Conservation (phyloP, 768 basidiomycete genomes). For the Tephrocybe sp. region DNA sequence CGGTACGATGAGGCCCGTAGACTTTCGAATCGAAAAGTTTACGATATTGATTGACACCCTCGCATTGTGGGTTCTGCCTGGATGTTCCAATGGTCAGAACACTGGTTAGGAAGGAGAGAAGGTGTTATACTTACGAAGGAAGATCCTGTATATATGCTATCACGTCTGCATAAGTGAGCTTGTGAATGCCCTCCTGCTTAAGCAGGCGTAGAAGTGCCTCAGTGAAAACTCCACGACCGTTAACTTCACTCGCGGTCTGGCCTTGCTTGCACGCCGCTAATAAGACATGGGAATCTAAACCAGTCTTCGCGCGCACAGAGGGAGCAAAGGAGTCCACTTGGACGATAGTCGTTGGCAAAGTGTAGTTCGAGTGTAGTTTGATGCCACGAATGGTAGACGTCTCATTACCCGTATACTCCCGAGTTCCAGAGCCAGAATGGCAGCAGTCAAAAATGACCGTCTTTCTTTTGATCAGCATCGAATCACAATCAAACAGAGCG, state of each 20-base stretch:
- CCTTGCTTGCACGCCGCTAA: constrained; percentile 12
- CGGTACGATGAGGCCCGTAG: too few species aligned
- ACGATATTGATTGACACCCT: too few species aligned
- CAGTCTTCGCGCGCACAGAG: neutral
- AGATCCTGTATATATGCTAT: constrained; percentile 1
- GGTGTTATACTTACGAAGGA: neutral
- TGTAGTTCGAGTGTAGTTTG: neutral
- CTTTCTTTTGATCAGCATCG: neutral
- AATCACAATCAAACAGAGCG: too few species aligned
- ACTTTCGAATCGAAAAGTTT: too few species aligned
- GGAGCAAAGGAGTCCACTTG: neutral
- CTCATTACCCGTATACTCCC: neutral
- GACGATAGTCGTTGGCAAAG: neutral
- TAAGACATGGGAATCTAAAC: constrained; percentile 2
- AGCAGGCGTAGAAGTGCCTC: constrained; percentile 1
- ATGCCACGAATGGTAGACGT: neutral
- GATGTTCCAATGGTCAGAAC: too few species aligned
- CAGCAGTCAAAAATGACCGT: constrained; percentile 15
- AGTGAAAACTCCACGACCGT: constrained; percentile 5
- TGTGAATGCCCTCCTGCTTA: neutral
- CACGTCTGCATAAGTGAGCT: constrained; percentile 5
- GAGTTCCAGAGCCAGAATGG: neutral
- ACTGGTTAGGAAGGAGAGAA: too few species aligned
- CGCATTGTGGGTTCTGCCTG: too few species aligned
- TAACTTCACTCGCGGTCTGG: constrained; percentile 2